A percentile compares a stretch with the other conserved stretches of the same genome.
Evolutionary conservation across 208 protist genomes (phyloP).

Genomic region (Entamoeba nuttalli): DNA sequence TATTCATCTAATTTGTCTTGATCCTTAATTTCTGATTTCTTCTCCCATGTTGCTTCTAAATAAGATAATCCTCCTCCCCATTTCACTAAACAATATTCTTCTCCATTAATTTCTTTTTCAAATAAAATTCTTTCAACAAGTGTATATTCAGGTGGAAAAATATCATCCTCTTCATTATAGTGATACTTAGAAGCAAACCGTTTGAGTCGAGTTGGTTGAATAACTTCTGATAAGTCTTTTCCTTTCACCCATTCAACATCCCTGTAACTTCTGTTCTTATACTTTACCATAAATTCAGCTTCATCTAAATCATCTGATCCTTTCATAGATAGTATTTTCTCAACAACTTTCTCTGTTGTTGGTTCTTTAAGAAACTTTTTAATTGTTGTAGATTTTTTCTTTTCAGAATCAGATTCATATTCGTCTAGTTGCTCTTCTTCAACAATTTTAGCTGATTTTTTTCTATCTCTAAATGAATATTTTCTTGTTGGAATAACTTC

Average conservation of each 20-base stretch:
- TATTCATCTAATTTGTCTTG: not conserved
- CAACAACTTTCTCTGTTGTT: not conserved
- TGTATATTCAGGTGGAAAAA: not conserved
- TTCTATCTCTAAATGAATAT: not conserved
- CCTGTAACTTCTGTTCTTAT: not conserved
- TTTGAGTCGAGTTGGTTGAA: not conserved
- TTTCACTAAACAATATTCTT: not conserved
- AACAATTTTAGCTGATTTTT: not conserved
- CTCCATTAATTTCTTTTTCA: not conserved
- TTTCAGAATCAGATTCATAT: not conserved
- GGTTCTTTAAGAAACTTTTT: not conserved
- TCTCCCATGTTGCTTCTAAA: not conserved
- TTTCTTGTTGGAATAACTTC: not conserved
- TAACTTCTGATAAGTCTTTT: not conserved
- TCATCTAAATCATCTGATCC: not conserved
- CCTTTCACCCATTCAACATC: not conserved
- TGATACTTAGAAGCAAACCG: not conserved
- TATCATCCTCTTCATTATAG: not conserved
- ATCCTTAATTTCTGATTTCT: not conserved
- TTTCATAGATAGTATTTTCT: not conserved
- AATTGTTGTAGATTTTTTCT: not conserved
- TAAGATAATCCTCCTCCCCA: not conserved
- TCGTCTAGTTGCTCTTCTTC: not conserved
- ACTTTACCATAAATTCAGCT: not conserved
- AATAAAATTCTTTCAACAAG: not conserved